phyloP scores from a whole-genome alignment of 1,284 basidiomycete species.

The Ustilago sp. region DNA sequence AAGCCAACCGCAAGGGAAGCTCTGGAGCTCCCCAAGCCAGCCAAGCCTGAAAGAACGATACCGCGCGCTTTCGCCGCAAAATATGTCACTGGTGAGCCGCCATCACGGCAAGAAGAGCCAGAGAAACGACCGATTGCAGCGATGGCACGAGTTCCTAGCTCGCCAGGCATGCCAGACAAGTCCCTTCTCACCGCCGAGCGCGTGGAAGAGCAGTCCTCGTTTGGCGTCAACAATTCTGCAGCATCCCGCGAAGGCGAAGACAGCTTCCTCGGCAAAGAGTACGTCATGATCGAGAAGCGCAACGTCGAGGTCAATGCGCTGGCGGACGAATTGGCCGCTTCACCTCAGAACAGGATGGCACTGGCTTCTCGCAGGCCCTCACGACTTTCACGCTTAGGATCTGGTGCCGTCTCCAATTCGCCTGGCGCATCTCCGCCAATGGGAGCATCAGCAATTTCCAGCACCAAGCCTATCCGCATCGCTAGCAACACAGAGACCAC shows the following conservation, averaged over 20 bases:
- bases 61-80: constrained; percentile 47
- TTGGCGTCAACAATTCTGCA: constrained; percentile 2
- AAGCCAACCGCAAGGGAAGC: background rate
- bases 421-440: constrained; percentile 29
- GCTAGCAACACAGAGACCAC: constrained; percentile 18
- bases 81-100: constrained; percentile 48
- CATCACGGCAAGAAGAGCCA: constrained; percentile 16
- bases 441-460: constrained; percentile 8
- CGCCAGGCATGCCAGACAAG: constrained; percentile 31
- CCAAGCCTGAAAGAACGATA: constrained; percentile 16
- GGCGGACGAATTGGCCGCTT: constrained; percentile 71
- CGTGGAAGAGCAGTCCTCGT: constrained; percentile 5
- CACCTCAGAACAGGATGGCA: constrained; percentile 36
- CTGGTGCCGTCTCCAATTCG: constrained; percentile 19
- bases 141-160: constrained; percentile 30
- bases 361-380: constrained; percentile 48
- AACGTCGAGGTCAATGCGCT: constrained; percentile 74
- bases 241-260: constrained; percentile 37
- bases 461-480: constrained; percentile 28
- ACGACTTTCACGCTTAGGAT: constrained; percentile 45
- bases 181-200: constrained; percentile 15
- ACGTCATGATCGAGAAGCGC: constrained; percentile 75
- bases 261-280: constrained; percentile 71
- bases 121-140: constrained; percentile 15
- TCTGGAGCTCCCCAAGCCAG: background rate